These are phyloP conservation scores for Lepidium sativum DNA, from an alignment of 345 rosid genomes.

Conservation along the genomic window DNA sequence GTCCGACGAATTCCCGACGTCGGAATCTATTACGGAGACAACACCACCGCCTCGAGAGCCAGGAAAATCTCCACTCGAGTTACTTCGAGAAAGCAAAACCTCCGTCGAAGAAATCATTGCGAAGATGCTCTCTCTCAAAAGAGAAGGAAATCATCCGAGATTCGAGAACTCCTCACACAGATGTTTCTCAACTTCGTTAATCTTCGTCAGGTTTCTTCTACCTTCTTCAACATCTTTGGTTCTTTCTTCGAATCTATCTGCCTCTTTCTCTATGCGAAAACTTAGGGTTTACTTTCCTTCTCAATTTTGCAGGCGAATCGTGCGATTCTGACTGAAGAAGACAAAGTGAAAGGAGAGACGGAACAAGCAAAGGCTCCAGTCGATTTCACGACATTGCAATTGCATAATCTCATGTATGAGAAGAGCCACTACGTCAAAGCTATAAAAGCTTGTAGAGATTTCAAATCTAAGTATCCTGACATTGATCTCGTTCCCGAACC, in stretches of 20 bases:
- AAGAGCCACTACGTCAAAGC: conserved; percentile 89
- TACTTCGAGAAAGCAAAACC: conserved; percentile 58
- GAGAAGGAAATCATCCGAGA: conserved; percentile 47
- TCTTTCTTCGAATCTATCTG: background rate
- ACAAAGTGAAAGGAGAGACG: conserved; percentile 69
- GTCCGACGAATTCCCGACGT: conserved; percentile 21
- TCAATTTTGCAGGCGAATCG: conserved; percentile 52
- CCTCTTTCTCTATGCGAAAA: background rate
- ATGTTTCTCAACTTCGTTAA: conserved; percentile 74
- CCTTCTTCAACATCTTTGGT: background rate
- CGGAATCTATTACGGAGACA: conserved; percentile 10
- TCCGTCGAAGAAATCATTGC: conserved; percentile 71
- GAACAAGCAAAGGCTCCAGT: conserved; percentile 84
- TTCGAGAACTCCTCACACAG: conserved; percentile 68
- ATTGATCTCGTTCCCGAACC: conserved; percentile 82
- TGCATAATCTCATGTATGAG: conserved; percentile 93
- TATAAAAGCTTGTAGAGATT: conserved; percentile 82
- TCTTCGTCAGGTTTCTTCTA: conserved; percentile 63
- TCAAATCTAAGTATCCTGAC: conserved; percentile 83
- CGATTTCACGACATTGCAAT: conserved; percentile 79
- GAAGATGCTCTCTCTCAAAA: conserved; percentile 52
- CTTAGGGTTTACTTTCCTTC: conserved; percentile 4
- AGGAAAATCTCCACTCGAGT: conserved; percentile 48
- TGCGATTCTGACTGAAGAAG: conserved; percentile 70
- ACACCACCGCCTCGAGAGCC: conserved; percentile 22